phyloP scores from a whole-genome alignment of 495 filamentous ascomycete species.

The Neurospora sp. region DNA sequence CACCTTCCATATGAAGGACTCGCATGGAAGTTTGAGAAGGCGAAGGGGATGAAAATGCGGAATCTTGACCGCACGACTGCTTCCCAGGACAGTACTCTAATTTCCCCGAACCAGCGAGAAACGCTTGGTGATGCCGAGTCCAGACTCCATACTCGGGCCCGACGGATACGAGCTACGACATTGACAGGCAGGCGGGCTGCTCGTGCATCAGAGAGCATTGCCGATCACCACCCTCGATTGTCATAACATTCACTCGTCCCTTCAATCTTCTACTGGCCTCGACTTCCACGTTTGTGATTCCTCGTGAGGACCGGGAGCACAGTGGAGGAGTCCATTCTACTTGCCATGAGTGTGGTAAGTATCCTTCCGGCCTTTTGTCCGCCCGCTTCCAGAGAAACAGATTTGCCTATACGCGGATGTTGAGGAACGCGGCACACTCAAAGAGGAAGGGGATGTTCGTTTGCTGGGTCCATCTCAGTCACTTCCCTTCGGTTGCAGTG shows the following conservation, averaged over 20 bases:
- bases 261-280: not conserved
- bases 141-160: not conserved
- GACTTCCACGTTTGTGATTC: not conserved
- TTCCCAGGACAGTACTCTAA: not conserved
- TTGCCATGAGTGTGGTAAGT: not conserved
- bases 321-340: not conserved
- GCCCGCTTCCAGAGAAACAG: not conserved
- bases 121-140: not conserved
- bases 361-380: not conserved
- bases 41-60: not conserved
- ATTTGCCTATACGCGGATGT: not conserved
- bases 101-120: not conserved
- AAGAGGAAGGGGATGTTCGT: not conserved
- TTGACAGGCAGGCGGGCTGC: not conserved
- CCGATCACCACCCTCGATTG: not conserved
- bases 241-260: not conserved
- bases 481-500: not conserved
- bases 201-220: not conserved
- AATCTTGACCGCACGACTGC: no score
- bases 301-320: not conserved
- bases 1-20: conserved; percentile 15
- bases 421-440: not conserved
- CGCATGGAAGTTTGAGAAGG: conserved; percentile 17
- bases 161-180: not conserved
- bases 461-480: not conserved